Percentiles rank a stretch among this genome's conserved stretches.
Conservation (phyloP, 441 rosid species). For the Omphalea diandra region DNA sequence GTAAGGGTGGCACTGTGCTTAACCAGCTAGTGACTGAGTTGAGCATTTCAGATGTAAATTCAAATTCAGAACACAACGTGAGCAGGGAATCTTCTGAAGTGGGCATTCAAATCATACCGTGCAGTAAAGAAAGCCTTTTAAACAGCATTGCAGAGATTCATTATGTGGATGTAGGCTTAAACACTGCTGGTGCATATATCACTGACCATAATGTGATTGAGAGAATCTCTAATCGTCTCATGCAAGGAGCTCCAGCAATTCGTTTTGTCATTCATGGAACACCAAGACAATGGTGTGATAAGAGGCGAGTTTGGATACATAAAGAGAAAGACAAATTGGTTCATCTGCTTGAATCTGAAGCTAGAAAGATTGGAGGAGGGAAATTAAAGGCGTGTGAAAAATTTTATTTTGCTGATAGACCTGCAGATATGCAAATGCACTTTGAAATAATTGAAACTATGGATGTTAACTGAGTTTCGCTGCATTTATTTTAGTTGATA, state of each 20-base stretch:
- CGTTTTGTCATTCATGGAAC: constrained; percentile 76
- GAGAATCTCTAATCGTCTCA: constrained; percentile 41
- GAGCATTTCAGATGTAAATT: constrained; percentile 33
- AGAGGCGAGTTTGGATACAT: constrained; percentile 46
- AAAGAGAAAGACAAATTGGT: constrained; percentile 61
- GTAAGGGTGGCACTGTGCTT: constrained; percentile 85
- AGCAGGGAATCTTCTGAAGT: constrained; percentile 26
- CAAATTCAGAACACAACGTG: constrained; percentile 20
- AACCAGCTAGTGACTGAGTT: constrained; percentile 84
- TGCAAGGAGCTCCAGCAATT: constrained; percentile 29
- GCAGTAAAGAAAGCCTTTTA: constrained; percentile 46
- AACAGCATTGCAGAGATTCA: constrained; percentile 65
- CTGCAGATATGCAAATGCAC: constrained; percentile 76
- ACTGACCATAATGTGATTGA: constrained; percentile 51
- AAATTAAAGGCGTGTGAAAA: constrained; percentile 54
- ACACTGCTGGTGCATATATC: constrained; percentile 69
- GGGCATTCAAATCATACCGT: constrained; percentile 45
- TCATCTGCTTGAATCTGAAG: constrained; percentile 50
- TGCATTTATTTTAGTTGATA: not conserved
- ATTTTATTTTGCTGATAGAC: constrained; percentile 59
- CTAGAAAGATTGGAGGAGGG: constrained; percentile 42
- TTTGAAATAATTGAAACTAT: constrained; percentile 70
- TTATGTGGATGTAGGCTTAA: constrained; percentile 81
- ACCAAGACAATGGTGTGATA: constrained; percentile 91
- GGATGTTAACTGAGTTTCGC: constrained; percentile 46